These are phyloP conservation scores for Pythium dissotocum DNA, from an alignment of 352 stramenopile species.

Conservation along the genomic window DNA sequence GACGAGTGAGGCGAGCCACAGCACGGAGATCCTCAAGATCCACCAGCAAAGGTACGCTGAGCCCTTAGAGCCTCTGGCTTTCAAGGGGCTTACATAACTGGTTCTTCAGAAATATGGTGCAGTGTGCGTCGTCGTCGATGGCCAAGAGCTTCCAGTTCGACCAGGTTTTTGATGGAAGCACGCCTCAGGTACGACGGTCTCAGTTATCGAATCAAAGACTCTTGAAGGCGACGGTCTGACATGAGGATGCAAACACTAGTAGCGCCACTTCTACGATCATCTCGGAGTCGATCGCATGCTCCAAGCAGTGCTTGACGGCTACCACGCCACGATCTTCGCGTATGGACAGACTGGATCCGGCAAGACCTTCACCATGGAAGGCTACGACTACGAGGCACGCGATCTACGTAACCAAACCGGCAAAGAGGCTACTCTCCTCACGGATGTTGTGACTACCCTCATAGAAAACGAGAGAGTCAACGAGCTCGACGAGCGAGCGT, in stretches of 20 bases:
- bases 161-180: slow-evolving; percentile 45
- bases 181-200: slow-evolving; percentile 30
- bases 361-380: slow-evolving; percentile 69
- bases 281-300: slow-evolving; percentile 41
- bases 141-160: slow-evolving; percentile 53
- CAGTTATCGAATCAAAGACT: background rate
- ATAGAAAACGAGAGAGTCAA: slow-evolving; percentile 10
- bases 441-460: no score
- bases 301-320: slow-evolving; percentile 36
- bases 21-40: slow-evolving; percentile 35
- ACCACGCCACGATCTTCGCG: slow-evolving; percentile 56
- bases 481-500: background rate
- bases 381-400: slow-evolving; percentile 56
- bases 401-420: background rate
- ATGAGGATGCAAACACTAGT: slow-evolving; percentile 8
- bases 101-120: slow-evolving; percentile 30
- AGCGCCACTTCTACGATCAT: slow-evolving; percentile 43
- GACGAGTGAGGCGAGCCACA: slow-evolving; percentile 38
- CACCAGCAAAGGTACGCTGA: slow-evolving; percentile 28
- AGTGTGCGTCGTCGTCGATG: slow-evolving; percentile 24
- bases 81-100: background rate
- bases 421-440: no score
- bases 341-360: slow-evolving; percentile 61
- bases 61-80: background rate
- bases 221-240: background rate